Base-by-base conservation (phyloP, 2,329 filamentous ascomycete species). In the Microascus cirrosus region DNA sequence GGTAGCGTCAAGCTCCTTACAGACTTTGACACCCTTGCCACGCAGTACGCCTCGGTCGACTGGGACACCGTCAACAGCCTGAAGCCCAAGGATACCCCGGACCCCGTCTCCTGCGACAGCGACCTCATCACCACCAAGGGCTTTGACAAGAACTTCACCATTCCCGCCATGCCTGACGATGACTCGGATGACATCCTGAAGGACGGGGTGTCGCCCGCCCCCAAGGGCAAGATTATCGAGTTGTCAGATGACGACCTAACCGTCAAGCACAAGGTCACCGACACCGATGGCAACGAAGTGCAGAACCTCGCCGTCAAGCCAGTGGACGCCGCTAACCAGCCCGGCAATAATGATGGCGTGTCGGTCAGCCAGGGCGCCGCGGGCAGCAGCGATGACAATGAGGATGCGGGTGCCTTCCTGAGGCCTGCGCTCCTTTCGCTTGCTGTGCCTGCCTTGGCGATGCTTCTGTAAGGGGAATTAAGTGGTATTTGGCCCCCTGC, bases 141-240 rank as follows among this genome's bases (percentile, higher is more conserved):
- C 61, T 95, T 96, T 77, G 81, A 80, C 71, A 85, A 75, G 70
- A 87, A 90, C 77, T 97, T 95, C 75, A 86, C 85, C 53, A 75
- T 96, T 59, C 92, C 87, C 54, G 73, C 67, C 3, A 77, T 83
- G 6, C 90, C 90, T 13, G 13, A 32, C 54, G 75, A 80, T 3
- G 87, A 85, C 62, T 85, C 84, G 45, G 77, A 85, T 60, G 77
- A 81, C 53, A 77, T 96, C 66, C 93, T 96, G 68, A 77, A 89
- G 63, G 83, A 87, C 54, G 92, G 93, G 61, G 81, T 95, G 60
- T 74, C 71, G 54, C 81, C 81, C 62, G 80, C 84, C 58, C 83
- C 84, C 45, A 72, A 69, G 15, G 87, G 86, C 64, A 82, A 86
- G 72, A 71, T 96, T 57, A 79, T 96, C 62, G 70, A 81, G 61